Evolutionary conservation across 139 green algal species (phyloP).

Genomic region (Volvox africanus): DNA sequence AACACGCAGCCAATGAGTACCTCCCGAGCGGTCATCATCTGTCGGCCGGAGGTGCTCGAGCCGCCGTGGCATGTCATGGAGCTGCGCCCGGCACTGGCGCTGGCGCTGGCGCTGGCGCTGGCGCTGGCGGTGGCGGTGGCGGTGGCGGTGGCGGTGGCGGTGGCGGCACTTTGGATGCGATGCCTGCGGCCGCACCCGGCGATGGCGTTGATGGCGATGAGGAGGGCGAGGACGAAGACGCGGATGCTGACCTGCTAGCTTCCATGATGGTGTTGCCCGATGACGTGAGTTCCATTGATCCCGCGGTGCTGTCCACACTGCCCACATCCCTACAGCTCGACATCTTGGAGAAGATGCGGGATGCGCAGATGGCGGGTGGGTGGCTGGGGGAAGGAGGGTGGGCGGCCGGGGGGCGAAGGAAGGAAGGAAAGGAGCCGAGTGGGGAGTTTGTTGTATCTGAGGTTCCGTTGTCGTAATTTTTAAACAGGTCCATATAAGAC

Average conservation of each 20-base stretch:
- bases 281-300: conserved; percentile 68
- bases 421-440: neutral
- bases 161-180: neutral
- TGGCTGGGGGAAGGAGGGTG: neutral
- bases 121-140: neutral
- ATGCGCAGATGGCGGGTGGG: conserved; percentile 62
- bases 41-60: no score
- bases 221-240: conserved; percentile 50
- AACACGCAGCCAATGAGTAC: conserved; percentile 11
- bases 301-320: conserved; percentile 85
- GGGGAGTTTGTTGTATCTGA: neutral
- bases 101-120: neutral
- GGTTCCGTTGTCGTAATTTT: no score
- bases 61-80: no score
- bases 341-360: conserved; percentile 81
- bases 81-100: no score
- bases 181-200: neutral
- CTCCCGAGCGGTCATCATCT: neutral
- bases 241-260: conserved; percentile 43
- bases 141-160: neutral
- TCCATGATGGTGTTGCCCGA: conserved; percentile 54
- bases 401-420: neutral
- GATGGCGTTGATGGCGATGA: conserved; percentile 36
- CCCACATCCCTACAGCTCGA: conserved; percentile 92
- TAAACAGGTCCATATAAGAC: no score